Evolutionary conservation across 1,139 yeast genomes (phyloP).

Genomic region (Candida sp.): DNA sequence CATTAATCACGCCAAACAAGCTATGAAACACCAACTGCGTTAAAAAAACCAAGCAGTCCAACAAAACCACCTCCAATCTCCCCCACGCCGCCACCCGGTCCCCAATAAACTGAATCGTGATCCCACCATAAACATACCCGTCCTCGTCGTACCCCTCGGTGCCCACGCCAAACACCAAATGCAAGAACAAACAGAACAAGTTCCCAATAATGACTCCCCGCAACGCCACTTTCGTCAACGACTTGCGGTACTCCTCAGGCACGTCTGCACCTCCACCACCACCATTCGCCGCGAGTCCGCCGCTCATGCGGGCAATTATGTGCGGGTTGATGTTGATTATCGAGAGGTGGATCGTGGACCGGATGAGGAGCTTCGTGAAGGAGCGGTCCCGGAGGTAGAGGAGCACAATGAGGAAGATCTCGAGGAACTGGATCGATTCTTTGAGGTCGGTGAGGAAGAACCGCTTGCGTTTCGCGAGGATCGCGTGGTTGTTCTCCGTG

Average conservation of each 20-base stretch:
- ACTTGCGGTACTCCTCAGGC: slow-evolving; percentile 31
- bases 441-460: slow-evolving; percentile 39
- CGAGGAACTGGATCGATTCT: slow-evolving; percentile 30
- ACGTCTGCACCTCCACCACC: slow-evolving; percentile 7
- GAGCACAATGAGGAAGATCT: slow-evolving; percentile 32
- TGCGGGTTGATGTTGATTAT: slow-evolving; percentile 30
- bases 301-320: slow-evolving; percentile 11
- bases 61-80: slow-evolving; percentile 27
- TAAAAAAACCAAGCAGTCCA: slow-evolving; percentile 30
- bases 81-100: slow-evolving; percentile 38
- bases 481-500: slow-evolving; percentile 34
- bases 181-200: slow-evolving; percentile 26
- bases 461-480: slow-evolving; percentile 44
- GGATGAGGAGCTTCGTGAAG: slow-evolving; percentile 26
- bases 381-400: slow-evolving; percentile 43
- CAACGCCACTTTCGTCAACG: slow-evolving; percentile 31
- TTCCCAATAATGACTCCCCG: slow-evolving; percentile 28
- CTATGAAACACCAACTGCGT: slow-evolving; percentile 36
- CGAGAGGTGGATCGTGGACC: slow-evolving; percentile 33
- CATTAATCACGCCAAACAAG: slow-evolving; percentile 36
- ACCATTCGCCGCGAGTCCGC: too few species aligned
- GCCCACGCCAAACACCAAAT: slow-evolving; percentile 33
- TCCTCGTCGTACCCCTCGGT: slow-evolving; percentile 18
- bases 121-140: slow-evolving; percentile 35
- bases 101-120: slow-evolving; percentile 46